Evolutionary conservation across 2,329 filamentous ascomycete genomes (phyloP), one percentile per base, ranked within the genome.

Genomic region (Sclerotinia minor): DNA sequence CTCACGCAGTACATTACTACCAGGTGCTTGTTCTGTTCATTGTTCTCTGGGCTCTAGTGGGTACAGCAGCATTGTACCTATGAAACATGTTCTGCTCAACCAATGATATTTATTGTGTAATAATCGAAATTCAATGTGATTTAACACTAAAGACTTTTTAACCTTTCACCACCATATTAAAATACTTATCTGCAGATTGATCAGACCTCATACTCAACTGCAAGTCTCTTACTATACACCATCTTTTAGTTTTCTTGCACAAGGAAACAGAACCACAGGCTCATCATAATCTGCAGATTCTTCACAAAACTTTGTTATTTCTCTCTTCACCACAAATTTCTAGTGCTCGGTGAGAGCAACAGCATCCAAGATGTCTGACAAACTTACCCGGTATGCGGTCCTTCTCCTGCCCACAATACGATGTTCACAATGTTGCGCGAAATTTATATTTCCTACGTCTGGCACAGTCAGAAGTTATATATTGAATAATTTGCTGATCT

Each of bases 331-430:
- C 45, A 19, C 24, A n/a, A 66, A 61, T 15, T 35, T 45, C 35
- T 24, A 50, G 47, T 61, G 65, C 55, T 67, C 65, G 26, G 32
- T 32, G 50, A 45, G 65, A 61, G 65, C 55, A 49, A 35, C 24
- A 57, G 24, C 57, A 49, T 47, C 49, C 35, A 76, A 68, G 78
- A 97, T 97, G 93, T 86, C 92, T 79, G 93, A 97, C 86, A 97
- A 91, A 83, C 88, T 97, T 77, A 98, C 94, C 76, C 92, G 94
- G 93, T 97, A 88, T 76, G 88, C 78, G n/a, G 13, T n/a, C 29
- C 24, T 19, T 44, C 9, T 44, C 5, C 38, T 41, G 38, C 3
- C 17, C 15, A 41, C 38, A 41, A 41, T 17, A 41, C 45, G 38
- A 21, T 3, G n/a, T n/a, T 3, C 7, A 41, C 45, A 50, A 21